Evolutionary conservation across 305 asterid species (phyloP).

Genomic region (Coffea humblotiana): DNA sequence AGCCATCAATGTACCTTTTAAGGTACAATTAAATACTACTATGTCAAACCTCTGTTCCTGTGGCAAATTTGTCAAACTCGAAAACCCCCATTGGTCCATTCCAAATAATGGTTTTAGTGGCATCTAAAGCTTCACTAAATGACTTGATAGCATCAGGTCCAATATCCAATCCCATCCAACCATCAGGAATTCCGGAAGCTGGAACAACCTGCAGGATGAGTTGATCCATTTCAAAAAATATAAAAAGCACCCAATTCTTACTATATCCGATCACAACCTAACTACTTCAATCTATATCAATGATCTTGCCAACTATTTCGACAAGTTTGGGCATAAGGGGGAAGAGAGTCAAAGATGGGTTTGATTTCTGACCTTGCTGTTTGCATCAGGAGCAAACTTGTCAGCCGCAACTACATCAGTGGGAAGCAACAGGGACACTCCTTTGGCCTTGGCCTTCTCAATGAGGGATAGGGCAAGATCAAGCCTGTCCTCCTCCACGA

Average conservation of each 20-base stretch:
- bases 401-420: constrained; percentile 77
- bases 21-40: not conserved
- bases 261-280: not conserved
- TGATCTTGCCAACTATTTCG: not conserved
- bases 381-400: constrained; percentile 82
- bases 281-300: not conserved
- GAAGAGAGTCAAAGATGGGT: not conserved
- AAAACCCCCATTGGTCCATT: constrained; percentile 96
- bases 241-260: not conserved
- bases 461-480: constrained; percentile 66
- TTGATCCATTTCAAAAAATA: not conserved
- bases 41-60: constrained; percentile 77
- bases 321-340: not conserved
- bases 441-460: constrained; percentile 75
- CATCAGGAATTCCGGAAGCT: constrained; percentile 81
- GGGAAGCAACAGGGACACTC: constrained; percentile 69
- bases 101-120: constrained; percentile 80
- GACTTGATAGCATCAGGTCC: constrained; percentile 80
- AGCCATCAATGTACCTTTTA: not conserved
- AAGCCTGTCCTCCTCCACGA: constrained; percentile 84
- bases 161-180: constrained; percentile 91
- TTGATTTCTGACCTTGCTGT: constrained; percentile 57
- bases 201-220: constrained; percentile 52
- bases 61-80: constrained; percentile 82
- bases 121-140: constrained; percentile 58